Conservation (phyloP, 352 stramenopile species). For the Phytopythium mirpurense region DNA sequence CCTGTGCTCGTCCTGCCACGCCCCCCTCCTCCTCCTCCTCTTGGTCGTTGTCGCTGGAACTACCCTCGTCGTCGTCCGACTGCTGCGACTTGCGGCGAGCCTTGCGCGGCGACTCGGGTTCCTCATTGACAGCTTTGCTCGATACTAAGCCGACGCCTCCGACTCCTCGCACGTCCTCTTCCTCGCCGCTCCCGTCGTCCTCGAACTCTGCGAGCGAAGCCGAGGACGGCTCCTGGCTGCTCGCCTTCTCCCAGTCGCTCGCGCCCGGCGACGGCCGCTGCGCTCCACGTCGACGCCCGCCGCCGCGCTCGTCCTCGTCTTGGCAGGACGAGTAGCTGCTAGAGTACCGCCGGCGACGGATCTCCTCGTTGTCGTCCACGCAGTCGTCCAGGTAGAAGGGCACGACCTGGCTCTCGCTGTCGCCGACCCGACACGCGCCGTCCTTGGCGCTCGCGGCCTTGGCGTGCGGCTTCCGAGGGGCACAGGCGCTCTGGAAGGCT, state of each 20-base stretch:
- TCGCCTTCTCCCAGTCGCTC: slow-evolving; percentile 40
- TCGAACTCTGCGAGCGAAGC: slow-evolving; percentile 18
- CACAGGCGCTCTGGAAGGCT: background rate
- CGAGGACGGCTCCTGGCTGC: slow-evolving; percentile 11
- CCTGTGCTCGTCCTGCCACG: too few species aligned
- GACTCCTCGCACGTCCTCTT: slow-evolving; percentile 8
- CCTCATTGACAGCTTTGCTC: slow-evolving; percentile 6
- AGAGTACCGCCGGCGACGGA: slow-evolving; percentile 27
- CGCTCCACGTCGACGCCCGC: background rate
- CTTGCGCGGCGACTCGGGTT: slow-evolving; percentile 25
- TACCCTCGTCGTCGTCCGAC: slow-evolving; percentile 19
- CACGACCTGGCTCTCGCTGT: slow-evolving; percentile 55
- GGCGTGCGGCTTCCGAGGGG: background rate
- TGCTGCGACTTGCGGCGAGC: slow-evolving; percentile 18
- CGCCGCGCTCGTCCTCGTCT: slow-evolving; percentile 1
- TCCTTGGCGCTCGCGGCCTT: background rate
- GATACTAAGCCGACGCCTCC: background rate
- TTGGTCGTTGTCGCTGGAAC: slow-evolving; percentile 45
- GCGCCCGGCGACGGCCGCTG: slow-evolving; percentile 13
- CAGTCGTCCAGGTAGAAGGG: slow-evolving; percentile 49
- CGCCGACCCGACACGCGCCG: background rate
- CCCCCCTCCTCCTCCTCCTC: slow-evolving; percentile 24
- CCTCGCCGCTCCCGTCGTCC: slow-evolving; percentile 15
- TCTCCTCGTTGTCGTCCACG: slow-evolving; percentile 34
- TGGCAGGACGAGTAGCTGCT: slow-evolving; percentile 18